A percentile compares a stretch with the other conserved stretches of the same genome.
These are phyloP conservation scores for Viridothelium virens DNA, from an alignment of 495 filamentous ascomycete genomes.

Conservation along the genomic window DNA sequence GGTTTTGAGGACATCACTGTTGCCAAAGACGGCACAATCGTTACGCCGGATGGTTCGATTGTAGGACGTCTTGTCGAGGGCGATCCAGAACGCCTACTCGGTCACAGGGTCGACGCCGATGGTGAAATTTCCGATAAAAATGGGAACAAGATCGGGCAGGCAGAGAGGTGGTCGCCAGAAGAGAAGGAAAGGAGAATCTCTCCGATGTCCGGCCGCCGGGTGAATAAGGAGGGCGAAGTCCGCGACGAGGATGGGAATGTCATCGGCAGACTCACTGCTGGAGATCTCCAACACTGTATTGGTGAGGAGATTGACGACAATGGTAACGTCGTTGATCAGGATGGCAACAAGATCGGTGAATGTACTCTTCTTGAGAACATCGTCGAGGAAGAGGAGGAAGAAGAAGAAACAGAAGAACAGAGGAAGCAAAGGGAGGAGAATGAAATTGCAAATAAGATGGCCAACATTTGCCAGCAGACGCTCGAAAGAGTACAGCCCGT, in stretches of 20 bases:
- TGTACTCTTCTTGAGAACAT: conserved; percentile 73
- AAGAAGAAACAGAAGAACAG: conserved; percentile 47
- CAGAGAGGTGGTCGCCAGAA: conserved; percentile 74
- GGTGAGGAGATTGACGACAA: conserved; percentile 82
- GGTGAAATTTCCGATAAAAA: conserved; percentile 76
- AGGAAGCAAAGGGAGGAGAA: conserved; percentile 57
- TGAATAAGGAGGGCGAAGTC: conserved; percentile 78
- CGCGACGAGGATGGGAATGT: conserved; percentile 73
- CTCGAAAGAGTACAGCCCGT: conserved; percentile 78
- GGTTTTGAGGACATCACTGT: conserved; percentile 67
- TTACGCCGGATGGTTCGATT: conserved; percentile 51
- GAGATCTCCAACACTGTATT: conserved; percentile 58
- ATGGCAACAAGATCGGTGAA: conserved; percentile 73
- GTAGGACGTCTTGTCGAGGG: conserved; percentile 69
- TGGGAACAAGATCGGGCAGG: conserved; percentile 72
- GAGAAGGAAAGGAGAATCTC: conserved; percentile 58
- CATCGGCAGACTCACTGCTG: conserved; percentile 69
- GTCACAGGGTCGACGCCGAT: conserved; percentile 72
- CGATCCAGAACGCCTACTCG: conserved; percentile 61
- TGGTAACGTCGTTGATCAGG: conserved; percentile 73
- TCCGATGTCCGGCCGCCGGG: conserved; percentile 67
- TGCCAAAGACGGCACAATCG: conserved; percentile 66
- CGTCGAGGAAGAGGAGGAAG: conserved; percentile 45
- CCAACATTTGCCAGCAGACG: conserved; percentile 63
- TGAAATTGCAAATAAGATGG: conserved; percentile 73